These are phyloP conservation scores for Dioscorea cayenensis DNA, from an alignment of 116 monocot genomes.

Conservation along the genomic window DNA sequence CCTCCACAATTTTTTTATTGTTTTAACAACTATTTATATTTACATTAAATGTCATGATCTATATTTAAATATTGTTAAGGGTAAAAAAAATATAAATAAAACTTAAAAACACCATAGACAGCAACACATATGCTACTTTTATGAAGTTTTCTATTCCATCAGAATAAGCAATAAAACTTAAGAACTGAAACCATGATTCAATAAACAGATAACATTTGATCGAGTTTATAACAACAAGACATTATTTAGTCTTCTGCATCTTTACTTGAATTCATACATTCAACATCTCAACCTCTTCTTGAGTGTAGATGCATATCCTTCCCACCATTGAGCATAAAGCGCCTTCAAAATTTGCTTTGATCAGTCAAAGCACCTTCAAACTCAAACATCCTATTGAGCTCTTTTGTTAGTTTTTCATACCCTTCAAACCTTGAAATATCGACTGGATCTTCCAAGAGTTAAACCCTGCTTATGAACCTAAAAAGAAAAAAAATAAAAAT, in stretches of 20 bases:
- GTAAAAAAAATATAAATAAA: too few relatives aligned
- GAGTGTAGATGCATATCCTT: slow-evolving; percentile 19
- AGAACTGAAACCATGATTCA: too few relatives aligned
- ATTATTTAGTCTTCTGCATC: neutral
- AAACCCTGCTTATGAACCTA: slow-evolving; percentile 34
- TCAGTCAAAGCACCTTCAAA: slow-evolving; percentile 12
- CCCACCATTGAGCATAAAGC: slow-evolving; percentile 21
- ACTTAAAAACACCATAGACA: too few relatives aligned
- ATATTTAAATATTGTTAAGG: too few relatives aligned
- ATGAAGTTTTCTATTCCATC: too few relatives aligned
- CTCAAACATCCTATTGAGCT: slow-evolving; percentile 26
- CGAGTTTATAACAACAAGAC: neutral
- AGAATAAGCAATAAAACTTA: too few relatives aligned
- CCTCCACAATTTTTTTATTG: too few relatives aligned
- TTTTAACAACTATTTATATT: too few relatives aligned
- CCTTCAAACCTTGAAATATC: slow-evolving; percentile 18
- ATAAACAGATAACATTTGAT: neutral
- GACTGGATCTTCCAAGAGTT: slow-evolving; percentile 28
- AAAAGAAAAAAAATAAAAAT: neutral
- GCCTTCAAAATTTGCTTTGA: neutral
- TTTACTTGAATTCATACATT: neutral
- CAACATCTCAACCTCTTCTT: slow-evolving; percentile 3
- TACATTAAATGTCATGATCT: too few relatives aligned
- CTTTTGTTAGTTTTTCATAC: slow-evolving; percentile 8
- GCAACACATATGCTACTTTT: too few relatives aligned